Conservation (phyloP, 2,329 filamentous ascomycete species). For the Apiospora sp. region DNA sequence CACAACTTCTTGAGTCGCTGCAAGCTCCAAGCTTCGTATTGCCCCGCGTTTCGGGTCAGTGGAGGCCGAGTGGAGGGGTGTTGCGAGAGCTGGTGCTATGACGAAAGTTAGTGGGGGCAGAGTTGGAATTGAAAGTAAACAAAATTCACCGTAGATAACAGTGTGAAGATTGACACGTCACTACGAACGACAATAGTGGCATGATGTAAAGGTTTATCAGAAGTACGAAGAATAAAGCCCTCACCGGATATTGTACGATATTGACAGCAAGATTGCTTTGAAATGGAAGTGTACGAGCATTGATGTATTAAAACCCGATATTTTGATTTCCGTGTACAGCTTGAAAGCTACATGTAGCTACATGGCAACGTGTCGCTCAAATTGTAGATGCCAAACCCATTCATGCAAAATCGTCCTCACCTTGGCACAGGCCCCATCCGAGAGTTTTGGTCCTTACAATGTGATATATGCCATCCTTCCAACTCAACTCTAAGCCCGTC, state of each 20-base stretch:
- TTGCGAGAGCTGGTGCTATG: neutral
- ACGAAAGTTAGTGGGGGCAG: neutral
- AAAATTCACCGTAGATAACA: neutral
- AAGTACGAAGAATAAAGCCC: neutral
- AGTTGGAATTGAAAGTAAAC: neutral
- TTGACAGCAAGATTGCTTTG: neutral
- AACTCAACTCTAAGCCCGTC: neutral
- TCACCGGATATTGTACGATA: neutral
- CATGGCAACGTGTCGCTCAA: neutral
- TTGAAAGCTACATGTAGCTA: neutral
- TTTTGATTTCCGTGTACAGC: neutral
- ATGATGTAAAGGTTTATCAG: neutral
- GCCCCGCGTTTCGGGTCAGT: slow-evolving; percentile 24
- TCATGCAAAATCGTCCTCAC: neutral
- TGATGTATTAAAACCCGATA: neutral
- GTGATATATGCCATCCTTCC: neutral
- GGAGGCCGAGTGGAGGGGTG: neutral
- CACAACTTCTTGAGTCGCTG: neutral
- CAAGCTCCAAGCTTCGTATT: neutral
- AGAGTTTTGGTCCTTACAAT: neutral
- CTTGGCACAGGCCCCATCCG: too few species aligned
- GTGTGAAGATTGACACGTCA: neutral
- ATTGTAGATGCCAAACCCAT: neutral
- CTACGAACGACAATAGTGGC: neutral
- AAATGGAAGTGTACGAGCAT: neutral